Evolutionary conservation across 2,329 filamentous ascomycete genomes (phyloP).

Genomic region (Helicocarpus griseus): DNA sequence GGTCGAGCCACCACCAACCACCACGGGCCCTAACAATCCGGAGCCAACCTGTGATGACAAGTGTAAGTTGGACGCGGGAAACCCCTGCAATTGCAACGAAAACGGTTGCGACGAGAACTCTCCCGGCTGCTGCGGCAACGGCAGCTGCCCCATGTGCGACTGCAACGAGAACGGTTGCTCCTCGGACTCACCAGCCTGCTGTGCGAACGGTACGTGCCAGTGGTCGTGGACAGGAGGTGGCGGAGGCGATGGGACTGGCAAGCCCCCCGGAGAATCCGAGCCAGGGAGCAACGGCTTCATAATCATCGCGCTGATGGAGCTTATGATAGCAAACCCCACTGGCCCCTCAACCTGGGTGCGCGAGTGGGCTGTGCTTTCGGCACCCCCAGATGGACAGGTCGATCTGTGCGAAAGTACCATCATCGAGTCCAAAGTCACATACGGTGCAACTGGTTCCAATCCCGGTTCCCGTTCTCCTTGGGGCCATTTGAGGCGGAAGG

Average conservation of each 20-base stretch:
- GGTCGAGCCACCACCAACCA: not conserved
- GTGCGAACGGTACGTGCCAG: conserved; percentile 2
- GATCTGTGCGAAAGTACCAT: too few species aligned
- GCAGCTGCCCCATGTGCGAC: conserved; percentile 4
- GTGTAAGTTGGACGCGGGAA: not conserved
- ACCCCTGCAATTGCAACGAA: conserved; percentile 2
- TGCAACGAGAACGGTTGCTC: conserved; percentile 2
- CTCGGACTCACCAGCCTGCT: conserved; percentile 1
- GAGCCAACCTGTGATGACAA: conserved; percentile 1
- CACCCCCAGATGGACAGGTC: too few species aligned
- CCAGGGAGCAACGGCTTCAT: too few species aligned
- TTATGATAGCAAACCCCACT: too few species aligned
- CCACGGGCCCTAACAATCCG: not conserved
- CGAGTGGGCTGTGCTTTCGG: too few species aligned
- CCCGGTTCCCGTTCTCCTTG: too few species aligned
- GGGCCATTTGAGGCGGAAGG: too few species aligned
- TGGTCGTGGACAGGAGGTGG: conserved; percentile 4
- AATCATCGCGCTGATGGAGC: too few species aligned
- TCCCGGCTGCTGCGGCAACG: conserved; percentile 2
- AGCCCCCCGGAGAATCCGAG: conserved; percentile 5
- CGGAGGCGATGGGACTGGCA: conserved; percentile 1
- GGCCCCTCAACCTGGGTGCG: too few species aligned
- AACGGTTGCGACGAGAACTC: conserved; percentile 5
- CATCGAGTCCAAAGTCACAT: too few species aligned
- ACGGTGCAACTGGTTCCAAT: too few species aligned